phyloP scores from a whole-genome alignment of 345 rosid genomes.

The Salix koriyanagi region DNA sequence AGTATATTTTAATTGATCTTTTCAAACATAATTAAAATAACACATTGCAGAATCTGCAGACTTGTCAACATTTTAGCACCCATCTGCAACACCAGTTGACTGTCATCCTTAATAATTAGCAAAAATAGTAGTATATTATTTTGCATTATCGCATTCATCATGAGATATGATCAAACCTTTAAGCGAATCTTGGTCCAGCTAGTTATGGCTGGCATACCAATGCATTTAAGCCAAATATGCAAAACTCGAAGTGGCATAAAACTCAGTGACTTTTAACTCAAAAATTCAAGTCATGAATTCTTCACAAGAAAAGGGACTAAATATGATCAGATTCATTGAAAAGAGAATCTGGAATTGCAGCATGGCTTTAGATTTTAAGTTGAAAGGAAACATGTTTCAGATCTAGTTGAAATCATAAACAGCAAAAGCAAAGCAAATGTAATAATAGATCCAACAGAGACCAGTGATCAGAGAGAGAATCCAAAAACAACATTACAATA shows the following conservation, averaged over 20 bases:
- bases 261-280: not conserved
- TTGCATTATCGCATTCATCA: not conserved
- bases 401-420: conserved; percentile 23
- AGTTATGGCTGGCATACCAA: not conserved
- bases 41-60: conserved; percentile 3
- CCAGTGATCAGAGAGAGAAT: not conserved
- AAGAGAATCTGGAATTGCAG: conserved; percentile 4
- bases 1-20: not conserved
- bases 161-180: conserved; percentile 5
- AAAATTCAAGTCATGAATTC: not conserved
- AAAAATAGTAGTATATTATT: not conserved
- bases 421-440: not conserved
- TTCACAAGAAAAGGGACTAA: not conserved
- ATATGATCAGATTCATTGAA: not conserved
- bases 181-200: conserved; percentile 13
- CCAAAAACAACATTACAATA: not conserved
- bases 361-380: conserved; percentile 7
- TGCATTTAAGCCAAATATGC: not conserved
- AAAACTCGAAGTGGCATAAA: not conserved
- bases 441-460: conserved; percentile 7
- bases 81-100: not conserved
- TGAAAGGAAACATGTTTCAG: conserved; percentile 17
- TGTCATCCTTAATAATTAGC: not conserved
- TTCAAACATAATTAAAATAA: not conserved
- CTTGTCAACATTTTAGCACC: conserved; percentile 4